Evolutionary conservation across 2,329 filamentous ascomycete species (phyloP).

Genomic region (Orbilia blumenaviensis): DNA sequence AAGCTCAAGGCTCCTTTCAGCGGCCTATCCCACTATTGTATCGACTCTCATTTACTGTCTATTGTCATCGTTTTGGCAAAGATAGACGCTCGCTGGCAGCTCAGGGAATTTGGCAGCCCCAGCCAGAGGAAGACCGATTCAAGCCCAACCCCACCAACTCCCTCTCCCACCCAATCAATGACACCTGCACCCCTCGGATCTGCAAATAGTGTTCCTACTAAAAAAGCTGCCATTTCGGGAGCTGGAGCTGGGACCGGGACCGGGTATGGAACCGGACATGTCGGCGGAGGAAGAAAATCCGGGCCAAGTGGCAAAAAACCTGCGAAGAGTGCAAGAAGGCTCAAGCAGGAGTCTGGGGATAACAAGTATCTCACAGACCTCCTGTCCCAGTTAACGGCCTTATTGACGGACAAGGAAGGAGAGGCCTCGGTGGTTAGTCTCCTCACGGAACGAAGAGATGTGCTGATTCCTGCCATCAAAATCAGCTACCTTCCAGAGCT

Average conservation of each 20-base stretch:
- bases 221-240: no score
- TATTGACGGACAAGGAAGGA: background rate
- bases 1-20: background rate
- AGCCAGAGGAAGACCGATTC: no score
- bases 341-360: constrained; percentile 22
- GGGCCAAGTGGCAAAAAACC: background rate
- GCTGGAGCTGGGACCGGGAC: background rate
- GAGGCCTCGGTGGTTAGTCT: background rate
- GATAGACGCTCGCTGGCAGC: constrained; percentile 30
- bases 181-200: background rate
- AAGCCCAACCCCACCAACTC: no score
- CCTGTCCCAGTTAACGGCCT: background rate
- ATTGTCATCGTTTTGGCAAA: constrained; percentile 23
- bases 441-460: background rate
- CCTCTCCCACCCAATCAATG: background rate
- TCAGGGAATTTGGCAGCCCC: constrained; percentile 15
- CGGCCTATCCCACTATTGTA: constrained; percentile 8
- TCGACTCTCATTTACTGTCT: constrained; percentile 26
- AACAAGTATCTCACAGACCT: constrained; percentile 14
- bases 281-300: background rate
- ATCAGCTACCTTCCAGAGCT: constrained; percentile 54
- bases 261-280: constrained; percentile 14
- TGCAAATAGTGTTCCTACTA: background rate
- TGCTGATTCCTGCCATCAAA: constrained; percentile 25
- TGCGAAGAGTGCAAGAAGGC: constrained; percentile 16